Evolutionary conservation across 306 rosid genomes (phyloP), one percentile per base, ranked within the genome.

Genomic region (Geum urbanum): DNA sequence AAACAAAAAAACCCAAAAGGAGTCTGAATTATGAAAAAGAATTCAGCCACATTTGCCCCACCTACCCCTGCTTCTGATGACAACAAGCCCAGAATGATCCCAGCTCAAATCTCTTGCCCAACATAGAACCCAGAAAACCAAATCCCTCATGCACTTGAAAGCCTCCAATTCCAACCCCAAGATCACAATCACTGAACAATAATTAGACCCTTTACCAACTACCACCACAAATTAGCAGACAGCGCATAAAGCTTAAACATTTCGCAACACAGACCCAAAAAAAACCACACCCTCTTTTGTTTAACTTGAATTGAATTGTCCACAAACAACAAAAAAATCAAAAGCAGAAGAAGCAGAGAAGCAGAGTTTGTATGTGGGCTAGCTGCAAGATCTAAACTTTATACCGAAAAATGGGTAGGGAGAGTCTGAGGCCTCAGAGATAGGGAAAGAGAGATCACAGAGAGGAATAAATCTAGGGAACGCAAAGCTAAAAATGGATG

Each of bases 1-100:
- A 3, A 32, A 24, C 27, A 32, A 3, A 32, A 32, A 32, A 32
- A 32, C 37, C 14, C 32, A 66, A 78, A 70, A 39, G 32, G 71
- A 54, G 73, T 45, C 67, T 66, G 47, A 79, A 70, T 79, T 54
- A 54, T 14, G 24, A 44, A 24, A 12, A 58, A 69, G 57, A 41
- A 58, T 66, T 90, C 76, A 92, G 66, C 97, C 98, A 81, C 98
- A 92, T 90, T 92, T 88, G 44, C 91, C 96, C 94, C 96, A 90
- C 78, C 94, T 86, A 76, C 96, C 90, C 84, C 96, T 85, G 87
- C 96, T 86, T 82, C 90, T 87, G 71, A 92, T 92, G 37, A 32
- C 77, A 92, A 88, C 37, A 84, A 85, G 82, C 60, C 86, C 89
- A 73, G 83, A 85, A 79, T 90, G 84, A 94, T 91, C 78, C 68